Percentiles rank a stretch among this genome's conserved stretches.
phyloP scores from a whole-genome alignment of 306 rosid genomes.

The Vigna unguiculata region DNA sequence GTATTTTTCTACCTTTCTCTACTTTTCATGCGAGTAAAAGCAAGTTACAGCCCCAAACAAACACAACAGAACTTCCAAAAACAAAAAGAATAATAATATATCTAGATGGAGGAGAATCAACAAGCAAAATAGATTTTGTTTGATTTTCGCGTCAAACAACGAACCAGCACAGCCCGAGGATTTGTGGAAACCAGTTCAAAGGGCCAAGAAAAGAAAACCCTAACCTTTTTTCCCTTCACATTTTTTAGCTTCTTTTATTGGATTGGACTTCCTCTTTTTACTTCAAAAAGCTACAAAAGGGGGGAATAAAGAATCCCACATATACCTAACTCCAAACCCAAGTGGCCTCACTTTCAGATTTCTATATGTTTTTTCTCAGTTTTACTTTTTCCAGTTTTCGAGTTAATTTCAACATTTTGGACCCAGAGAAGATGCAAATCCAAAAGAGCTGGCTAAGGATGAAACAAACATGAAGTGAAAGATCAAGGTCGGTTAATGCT shows the following conservation, averaged over 20 bases:
- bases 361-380: not conserved
- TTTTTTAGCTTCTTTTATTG: conserved; percentile 48
- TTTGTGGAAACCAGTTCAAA: conserved; percentile 53
- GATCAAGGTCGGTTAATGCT: conserved; percentile 51
- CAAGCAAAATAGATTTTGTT: conserved; percentile 66
- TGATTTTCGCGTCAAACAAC: conserved; percentile 52
- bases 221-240: conserved; percentile 49
- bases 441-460: conserved; percentile 34
- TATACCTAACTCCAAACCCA: conserved; percentile 53
- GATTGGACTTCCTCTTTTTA: conserved; percentile 47
- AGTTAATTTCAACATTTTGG: conserved; percentile 19
- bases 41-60: conserved; percentile 24
- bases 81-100: conserved; percentile 3
- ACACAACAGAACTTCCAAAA: conserved; percentile 39
- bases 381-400: conserved; percentile 37
- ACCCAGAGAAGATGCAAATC: not conserved
- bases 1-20: conserved; percentile 57
- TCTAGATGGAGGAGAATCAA: conserved; percentile 41
- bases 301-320: conserved; percentile 52
- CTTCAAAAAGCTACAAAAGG: conserved; percentile 47
- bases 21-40: conserved; percentile 63
- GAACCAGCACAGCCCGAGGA: conserved; percentile 60
- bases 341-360: conserved; percentile 47
- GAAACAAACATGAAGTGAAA: conserved; percentile 47
- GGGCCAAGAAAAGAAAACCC: conserved; percentile 30